Evolutionary conservation across 31 red algal species (phyloP).

Genomic region (Asparagopsis taxiformis): DNA sequence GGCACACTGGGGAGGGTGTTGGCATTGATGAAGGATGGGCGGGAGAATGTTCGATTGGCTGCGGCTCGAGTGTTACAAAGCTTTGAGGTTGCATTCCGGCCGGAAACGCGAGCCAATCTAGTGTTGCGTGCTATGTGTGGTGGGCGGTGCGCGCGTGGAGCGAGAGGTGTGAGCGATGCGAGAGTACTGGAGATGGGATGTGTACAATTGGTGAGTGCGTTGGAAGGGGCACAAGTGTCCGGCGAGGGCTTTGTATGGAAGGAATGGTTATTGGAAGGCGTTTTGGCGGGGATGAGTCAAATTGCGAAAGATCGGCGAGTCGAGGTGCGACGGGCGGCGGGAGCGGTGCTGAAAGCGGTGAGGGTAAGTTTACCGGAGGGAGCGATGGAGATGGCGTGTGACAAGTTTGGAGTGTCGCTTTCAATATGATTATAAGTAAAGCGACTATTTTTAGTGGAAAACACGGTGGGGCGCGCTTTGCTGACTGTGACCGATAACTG

Average conservation of each 20-base stretch:
- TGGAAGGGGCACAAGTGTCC: constrained; percentile 19
- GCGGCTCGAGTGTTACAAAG: constrained; percentile 31
- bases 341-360: constrained; percentile 8
- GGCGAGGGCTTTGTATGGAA: constrained; percentile 54
- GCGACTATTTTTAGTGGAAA: background rate
- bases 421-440: background rate
- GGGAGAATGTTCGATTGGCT: constrained; percentile 34
- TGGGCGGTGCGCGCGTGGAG: background rate
- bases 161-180: background rate
- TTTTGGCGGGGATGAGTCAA: constrained; percentile 2
- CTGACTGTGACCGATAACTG: too few relatives aligned
- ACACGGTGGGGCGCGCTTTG: background rate
- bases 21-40: background rate
- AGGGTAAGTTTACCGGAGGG: constrained; percentile 21
- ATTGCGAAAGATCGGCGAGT: constrained; percentile 17
- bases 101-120: constrained; percentile 40
- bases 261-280: constrained; percentile 8
- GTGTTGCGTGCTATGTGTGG: constrained; percentile 28
- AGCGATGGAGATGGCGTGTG: constrained; percentile 40
- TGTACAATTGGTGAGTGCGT: constrained; percentile 14
- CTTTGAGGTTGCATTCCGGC: constrained; percentile 53
- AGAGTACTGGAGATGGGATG: constrained; percentile 40
- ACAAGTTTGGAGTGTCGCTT: constrained; percentile 21
- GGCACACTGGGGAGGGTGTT: constrained; percentile 34
- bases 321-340: constrained; percentile 22